Evolutionary conservation across 208 protist species (phyloP).

Genomic region (Porcisia hertigi): DNA sequence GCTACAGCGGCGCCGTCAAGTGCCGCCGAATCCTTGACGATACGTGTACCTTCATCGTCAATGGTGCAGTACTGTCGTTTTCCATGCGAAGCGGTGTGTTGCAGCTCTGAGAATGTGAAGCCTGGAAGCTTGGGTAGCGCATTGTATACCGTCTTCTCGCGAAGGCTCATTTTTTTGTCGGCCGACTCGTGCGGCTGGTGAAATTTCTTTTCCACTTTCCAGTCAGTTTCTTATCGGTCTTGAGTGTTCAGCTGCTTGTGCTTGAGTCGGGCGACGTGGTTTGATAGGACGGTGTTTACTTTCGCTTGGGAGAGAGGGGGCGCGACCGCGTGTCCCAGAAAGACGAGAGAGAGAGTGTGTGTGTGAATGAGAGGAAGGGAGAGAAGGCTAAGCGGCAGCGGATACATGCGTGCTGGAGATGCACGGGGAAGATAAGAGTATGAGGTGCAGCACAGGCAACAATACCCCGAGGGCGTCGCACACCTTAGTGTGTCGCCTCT

Average conservation of each 20-base stretch:
- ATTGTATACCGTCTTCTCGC: conserved; percentile 79
- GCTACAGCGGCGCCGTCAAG: conserved; percentile 1
- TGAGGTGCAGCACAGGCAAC: not conserved
- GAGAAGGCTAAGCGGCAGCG: not conserved
- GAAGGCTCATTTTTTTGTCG: conserved; percentile 26
- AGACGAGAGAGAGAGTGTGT: not conserved
- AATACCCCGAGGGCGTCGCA: no score
- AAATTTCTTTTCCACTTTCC: not conserved
- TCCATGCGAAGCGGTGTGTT: conserved; percentile 48
- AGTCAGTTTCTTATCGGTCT: not conserved
- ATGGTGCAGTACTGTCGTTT: conserved; percentile 57
- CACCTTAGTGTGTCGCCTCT: not conserved
- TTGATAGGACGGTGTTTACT: not conserved
- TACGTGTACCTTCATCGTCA: conserved; percentile 51
- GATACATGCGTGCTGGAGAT: not conserved
- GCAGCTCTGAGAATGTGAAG: conserved; percentile 78
- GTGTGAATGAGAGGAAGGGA: not conserved
- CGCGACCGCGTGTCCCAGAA: not conserved
- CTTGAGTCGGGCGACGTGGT: not conserved
- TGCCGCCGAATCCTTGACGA: conserved; percentile 31
- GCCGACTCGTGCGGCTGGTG: not conserved
- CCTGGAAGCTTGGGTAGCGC: conserved; percentile 85
- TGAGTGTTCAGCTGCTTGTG: not conserved
- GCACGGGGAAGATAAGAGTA: not conserved
- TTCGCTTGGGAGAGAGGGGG: not conserved